Evolutionary conservation across 768 basidiomycete genomes (phyloP), one percentile per base, ranked within the genome.

Genomic region (Termitomyces bulborhizus): DNA sequence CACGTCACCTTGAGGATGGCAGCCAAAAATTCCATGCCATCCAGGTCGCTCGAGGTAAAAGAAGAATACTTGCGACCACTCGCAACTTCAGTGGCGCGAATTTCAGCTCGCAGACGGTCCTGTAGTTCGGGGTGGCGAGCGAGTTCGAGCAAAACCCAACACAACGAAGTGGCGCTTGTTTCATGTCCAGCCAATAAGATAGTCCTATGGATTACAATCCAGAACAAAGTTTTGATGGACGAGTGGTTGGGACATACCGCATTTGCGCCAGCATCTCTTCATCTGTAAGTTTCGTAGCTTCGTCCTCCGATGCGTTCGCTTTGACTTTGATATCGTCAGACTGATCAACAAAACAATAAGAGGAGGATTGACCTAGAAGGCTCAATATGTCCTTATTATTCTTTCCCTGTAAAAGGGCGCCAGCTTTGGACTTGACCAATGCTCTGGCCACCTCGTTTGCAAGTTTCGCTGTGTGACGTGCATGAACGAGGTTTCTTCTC

Each of bases 91-190:
- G 70, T 71, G 16, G 62, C 60, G n/a, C 73, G 63, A 41, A 85
- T 76, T 68, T 90, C 89, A 0, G 71, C 70, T 15, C 90, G 81
- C 21, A 92, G 78, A 46, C 73, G 76, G 3, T 69, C 67, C 63
- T 93, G 89, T 2, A 82, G 66, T 18, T 81, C 71, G 0, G 79
- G 83, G 57, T 83, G 69, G 40, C 72, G 76, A 3, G 84, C 78
- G 4, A 93, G 74, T 60, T 85, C 82, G 53, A 84, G 71, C 7
- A 90, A 67, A 6, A 80, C 74, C 84, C 85, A 90, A 53, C 75
- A 74, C 31, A 85, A 51, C 1, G 78, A 73, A 37, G 76, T 81
- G 3, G 85, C 77, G 48, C 79, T 83, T 3, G 85, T 86, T 64
- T 85, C 86, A 63, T 87, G 79, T 1, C 76, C 77, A 40, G 77